Evolutionary conservation across 179 eudicot genomes (phyloP).

Genomic region (Carnegiea gigantea): DNA sequence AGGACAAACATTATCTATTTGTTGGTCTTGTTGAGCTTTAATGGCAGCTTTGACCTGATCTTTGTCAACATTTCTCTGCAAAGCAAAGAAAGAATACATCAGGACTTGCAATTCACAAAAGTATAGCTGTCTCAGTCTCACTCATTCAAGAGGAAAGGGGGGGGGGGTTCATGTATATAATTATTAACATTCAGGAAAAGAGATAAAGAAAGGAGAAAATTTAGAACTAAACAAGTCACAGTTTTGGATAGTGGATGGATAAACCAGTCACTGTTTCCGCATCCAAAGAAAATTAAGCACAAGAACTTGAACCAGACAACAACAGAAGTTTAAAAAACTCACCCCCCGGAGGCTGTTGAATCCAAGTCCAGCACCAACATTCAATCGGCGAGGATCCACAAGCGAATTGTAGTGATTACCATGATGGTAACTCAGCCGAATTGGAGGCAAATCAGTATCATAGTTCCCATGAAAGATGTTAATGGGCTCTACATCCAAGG

Average conservation of each 20-base stretch:
- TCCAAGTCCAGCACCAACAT: slow-evolving; percentile 96
- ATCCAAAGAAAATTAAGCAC: neutral
- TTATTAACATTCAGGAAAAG: neutral
- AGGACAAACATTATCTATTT: slow-evolving; percentile 74
- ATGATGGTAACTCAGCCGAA: slow-evolving; percentile 86
- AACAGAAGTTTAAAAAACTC: slow-evolving; percentile 21
- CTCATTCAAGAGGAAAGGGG: neutral
- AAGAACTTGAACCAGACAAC: neutral
- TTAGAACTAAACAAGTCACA: neutral
- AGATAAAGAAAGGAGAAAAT: neutral
- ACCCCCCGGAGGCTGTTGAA: slow-evolving; percentile 92
- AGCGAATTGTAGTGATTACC: slow-evolving; percentile 99
- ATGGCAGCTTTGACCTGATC: slow-evolving; percentile 99
- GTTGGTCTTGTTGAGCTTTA: slow-evolving; percentile 98
- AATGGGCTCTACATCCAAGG: slow-evolving; percentile 68
- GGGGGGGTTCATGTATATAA: neutral
- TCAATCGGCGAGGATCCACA: slow-evolving; percentile 90
- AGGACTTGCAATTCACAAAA: neutral
- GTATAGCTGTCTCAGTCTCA: neutral
- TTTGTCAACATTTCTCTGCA: slow-evolving; percentile 76
- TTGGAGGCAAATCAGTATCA: slow-evolving; percentile 79
- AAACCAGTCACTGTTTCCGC: neutral
- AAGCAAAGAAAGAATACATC: slow-evolving; percentile 21
- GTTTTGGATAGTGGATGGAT: neutral
- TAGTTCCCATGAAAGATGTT: slow-evolving; percentile 96